A percentile compares a stretch with the other conserved stretches of the same genome.
phyloP scores from a whole-genome alignment of 495 filamentous ascomycete genomes.

The Penicillium antarcticum region DNA sequence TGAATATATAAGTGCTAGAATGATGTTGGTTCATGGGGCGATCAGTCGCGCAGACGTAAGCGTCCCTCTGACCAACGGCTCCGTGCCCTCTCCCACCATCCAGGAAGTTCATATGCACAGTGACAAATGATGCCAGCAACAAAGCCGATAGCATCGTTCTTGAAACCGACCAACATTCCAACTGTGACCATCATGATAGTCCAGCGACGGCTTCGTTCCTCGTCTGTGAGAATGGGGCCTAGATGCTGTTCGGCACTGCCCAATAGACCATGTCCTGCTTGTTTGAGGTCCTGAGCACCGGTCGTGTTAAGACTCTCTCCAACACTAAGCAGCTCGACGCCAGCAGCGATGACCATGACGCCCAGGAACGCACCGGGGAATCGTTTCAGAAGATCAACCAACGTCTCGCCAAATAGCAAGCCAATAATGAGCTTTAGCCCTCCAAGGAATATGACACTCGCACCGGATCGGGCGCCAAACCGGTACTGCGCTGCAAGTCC shows the following conservation, averaged over 20 bases:
- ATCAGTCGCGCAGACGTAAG: constrained; percentile 21
- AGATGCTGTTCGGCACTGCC: constrained; percentile 38
- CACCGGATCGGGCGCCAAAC: constrained; percentile 85
- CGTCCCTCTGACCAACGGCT: constrained; percentile 31
- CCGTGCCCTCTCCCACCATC: constrained; percentile 21
- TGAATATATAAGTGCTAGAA: background rate
- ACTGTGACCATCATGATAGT: constrained; percentile 85
- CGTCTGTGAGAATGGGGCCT: constrained; percentile 46
- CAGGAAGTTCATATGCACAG: constrained; percentile 46
- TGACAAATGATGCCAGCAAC: constrained; percentile 73
- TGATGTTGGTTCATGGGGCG: background rate
- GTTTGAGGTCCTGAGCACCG: constrained; percentile 58
- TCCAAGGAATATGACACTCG: constrained; percentile 77
- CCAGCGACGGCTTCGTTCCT: constrained; percentile 69
- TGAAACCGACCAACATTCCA: constrained; percentile 76
- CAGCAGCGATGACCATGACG: constrained; percentile 85
- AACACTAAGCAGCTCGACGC: constrained; percentile 78
- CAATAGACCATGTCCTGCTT: constrained; percentile 25
- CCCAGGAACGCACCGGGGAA: constrained; percentile 77
- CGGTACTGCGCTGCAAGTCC: constrained; percentile 85
- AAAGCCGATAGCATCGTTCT: constrained; percentile 86
- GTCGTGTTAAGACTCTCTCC: constrained; percentile 75
- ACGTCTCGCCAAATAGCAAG: constrained; percentile 63
- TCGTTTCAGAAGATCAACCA: constrained; percentile 60
- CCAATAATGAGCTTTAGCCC: constrained; percentile 73